These are phyloP conservation scores for Suillus ampliporus DNA, from an alignment of 768 basidiomycete species.

Conservation along the genomic window DNA sequence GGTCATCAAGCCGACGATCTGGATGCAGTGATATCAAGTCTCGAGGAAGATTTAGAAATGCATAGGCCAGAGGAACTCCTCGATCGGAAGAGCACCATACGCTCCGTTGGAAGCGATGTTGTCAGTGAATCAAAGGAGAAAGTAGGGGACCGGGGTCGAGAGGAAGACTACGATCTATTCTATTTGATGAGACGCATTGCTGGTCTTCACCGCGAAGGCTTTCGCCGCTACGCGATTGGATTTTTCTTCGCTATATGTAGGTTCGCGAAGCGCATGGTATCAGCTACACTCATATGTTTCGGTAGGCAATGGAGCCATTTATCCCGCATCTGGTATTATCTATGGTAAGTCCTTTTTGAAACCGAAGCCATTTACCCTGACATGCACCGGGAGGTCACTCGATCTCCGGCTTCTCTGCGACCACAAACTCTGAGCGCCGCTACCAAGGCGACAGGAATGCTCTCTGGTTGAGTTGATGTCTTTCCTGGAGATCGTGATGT, in stretches of 20 bases:
- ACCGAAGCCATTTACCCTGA: neutral
- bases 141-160: neutral
- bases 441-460: conserved; percentile 5
- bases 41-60: conserved; percentile 24
- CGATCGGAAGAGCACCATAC: conserved; percentile 29
- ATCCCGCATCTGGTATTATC: conserved; percentile 40
- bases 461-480: conserved; percentile 27
- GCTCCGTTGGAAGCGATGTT: conserved; percentile 23
- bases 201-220: conserved; percentile 43
- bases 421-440: conserved; percentile 5
- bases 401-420: conserved; percentile 17
- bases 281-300: neutral
- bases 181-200: conserved; percentile 47
- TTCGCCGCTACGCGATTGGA: conserved; percentile 45
- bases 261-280: conserved; percentile 6
- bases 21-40: conserved; percentile 17
- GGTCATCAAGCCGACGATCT: conserved; percentile 25
- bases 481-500: conserved; percentile 34
- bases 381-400: neutral
- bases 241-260: conserved; percentile 36
- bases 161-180: conserved; percentile 30
- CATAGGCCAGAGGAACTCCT: conserved; percentile 36
- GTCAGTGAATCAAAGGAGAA: neutral
- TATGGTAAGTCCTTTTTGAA: conserved; percentile 31
- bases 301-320: conserved; percentile 30